Evolutionary conservation across 2,329 filamentous ascomycete species (phyloP).

Genomic region (Pyrenophora seminiperda): DNA sequence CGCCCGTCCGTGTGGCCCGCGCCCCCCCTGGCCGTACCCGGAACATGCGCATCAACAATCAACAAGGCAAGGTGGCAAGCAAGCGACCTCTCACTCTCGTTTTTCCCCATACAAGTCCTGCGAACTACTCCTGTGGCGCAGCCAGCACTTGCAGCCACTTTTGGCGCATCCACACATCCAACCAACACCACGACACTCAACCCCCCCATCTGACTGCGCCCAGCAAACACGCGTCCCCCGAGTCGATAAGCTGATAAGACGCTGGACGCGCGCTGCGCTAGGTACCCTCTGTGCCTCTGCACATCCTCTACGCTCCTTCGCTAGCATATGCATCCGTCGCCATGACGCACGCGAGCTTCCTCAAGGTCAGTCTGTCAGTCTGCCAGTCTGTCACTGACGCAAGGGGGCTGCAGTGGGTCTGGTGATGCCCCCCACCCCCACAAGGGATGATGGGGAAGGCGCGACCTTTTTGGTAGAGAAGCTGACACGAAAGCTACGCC

Average conservation of each 20-base stretch:
- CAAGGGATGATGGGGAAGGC: neutral
- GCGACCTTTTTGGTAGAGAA: no score
- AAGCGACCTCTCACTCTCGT: neutral
- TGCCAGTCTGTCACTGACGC: neutral
- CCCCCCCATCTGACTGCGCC: no score
- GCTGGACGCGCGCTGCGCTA: neutral
- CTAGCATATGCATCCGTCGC: conserved; percentile 15
- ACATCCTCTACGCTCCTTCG: conserved; percentile 4
- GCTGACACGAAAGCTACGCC: conserved; percentile 12
- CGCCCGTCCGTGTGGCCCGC: conserved; percentile 18
- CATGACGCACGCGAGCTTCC: conserved; percentile 39
- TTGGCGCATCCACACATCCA: no score
- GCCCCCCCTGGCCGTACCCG: conserved; percentile 2
- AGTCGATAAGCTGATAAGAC: no score
- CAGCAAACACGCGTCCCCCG: no score
- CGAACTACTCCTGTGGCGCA: conserved; percentile 3
- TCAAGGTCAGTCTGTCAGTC: conserved; percentile 34
- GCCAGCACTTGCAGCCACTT: neutral
- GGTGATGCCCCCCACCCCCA: neutral
- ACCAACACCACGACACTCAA: no score
- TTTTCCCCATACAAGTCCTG: neutral
- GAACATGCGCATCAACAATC: neutral
- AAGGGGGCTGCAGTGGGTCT: neutral
- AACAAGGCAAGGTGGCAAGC: no score
- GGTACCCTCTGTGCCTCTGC: neutral